Conservation (phyloP, 495 filamentous ascomycete genomes). For the Aspergillus affinis region DNA sequence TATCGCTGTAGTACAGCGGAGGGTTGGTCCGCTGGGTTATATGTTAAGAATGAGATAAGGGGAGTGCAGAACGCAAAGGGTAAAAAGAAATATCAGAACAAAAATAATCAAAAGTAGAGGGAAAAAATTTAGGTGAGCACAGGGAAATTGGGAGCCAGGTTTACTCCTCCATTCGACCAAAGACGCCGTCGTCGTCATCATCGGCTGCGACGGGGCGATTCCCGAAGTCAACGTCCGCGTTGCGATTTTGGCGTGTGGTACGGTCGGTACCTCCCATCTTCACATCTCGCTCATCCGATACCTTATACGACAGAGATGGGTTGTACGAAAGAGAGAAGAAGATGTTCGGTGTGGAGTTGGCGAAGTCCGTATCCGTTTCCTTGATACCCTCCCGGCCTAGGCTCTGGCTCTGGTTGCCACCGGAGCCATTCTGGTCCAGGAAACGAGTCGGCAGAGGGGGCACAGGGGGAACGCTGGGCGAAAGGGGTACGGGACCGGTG, state of each 20-base stretch:
- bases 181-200: conserved; percentile 93
- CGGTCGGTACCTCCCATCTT: conserved; percentile 38
- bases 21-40: conserved; percentile 10
- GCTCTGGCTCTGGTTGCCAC: conserved; percentile 25
- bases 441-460: conserved; percentile 70
- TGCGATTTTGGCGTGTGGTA: conserved; percentile 50
- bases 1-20: conserved; percentile 20
- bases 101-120: conserved; percentile 3
- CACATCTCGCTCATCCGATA: conserved; percentile 48
- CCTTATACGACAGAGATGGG: conserved; percentile 50
- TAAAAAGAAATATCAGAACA: conserved; percentile 5
- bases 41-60: neutral
- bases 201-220: conserved; percentile 64
- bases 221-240: conserved; percentile 80
- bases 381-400: conserved; percentile 28
- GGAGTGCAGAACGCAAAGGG: neutral
- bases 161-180: conserved; percentile 94
- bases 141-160: conserved; percentile 7
- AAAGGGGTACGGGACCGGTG: conserved; percentile 65
- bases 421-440: conserved; percentile 37
- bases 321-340: conserved; percentile 45
- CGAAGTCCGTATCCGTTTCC: conserved; percentile 48
- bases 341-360: conserved; percentile 35
- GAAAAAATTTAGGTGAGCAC: neutral
- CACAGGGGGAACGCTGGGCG: conserved; percentile 79